Evolutionary conservation across 768 basidiomycete species (phyloP), one percentile per base, ranked within the genome.

Genomic region (Rhodotorula babjevae): DNA sequence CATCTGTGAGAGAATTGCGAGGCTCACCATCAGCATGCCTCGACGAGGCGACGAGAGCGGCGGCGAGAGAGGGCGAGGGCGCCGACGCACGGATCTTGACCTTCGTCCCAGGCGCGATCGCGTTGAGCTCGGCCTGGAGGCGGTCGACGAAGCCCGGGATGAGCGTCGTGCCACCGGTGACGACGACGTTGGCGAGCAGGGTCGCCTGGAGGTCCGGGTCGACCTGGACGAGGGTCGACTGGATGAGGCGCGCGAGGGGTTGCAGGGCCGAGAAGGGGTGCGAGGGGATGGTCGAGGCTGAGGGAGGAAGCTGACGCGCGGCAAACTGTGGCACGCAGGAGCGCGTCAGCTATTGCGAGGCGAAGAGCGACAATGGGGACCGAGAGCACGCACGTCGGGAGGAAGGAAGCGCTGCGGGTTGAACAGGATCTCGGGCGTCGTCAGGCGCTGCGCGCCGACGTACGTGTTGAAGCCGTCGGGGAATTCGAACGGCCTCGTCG

Each of bases 191-290:
- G 72, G 90, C 87, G 79, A 95, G 86, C 40, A 99, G 87, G 29
- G 90, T 89, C 70, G 91, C 90, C 42, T 94, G 90, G 67, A 97
- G 83, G 80, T 99, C 96, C 0, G 90, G 88, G 77, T 99, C 96
- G 81, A 91, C 92, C 18, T 90, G 86, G 71, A 88, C 86, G 69
- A 98, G 85, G 0, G 92, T 87, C 69, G 89, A 87, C 63, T 84
- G 86, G 58, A 97, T 88, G 42, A 99, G 84, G 16, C 87, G 83
- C 16, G 90, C 87, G 57, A 98, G 78, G 12, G 82, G 76, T 1
- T 81, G 78, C 44, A 82, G 73, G 58, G 80, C 77, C 63, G 78
- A 79, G 59, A 81, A 77, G 0, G 82, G 77, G 65, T 81, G 81
- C 7, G 81, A 81, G 61, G 82, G 79, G 42, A 82, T 78, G 23